Percentiles rank a stretch among this genome's conserved stretches.
phyloP scores from a whole-genome alignment of 768 basidiomycete genomes.

The Suillus placidus region DNA sequence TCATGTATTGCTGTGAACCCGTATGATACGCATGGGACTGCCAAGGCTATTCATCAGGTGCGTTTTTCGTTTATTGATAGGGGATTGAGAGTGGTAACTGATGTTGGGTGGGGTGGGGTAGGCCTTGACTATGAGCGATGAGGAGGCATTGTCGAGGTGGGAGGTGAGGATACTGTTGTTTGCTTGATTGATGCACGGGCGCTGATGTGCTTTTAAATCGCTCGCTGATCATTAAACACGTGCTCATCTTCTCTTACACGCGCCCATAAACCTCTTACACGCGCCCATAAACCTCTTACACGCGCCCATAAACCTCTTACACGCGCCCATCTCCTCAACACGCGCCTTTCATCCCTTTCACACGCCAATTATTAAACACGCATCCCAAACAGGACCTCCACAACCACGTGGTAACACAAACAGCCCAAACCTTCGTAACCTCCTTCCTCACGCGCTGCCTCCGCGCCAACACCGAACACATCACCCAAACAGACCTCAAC shows the following conservation, averaged over 20 bases:
- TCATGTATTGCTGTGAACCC: constrained; percentile 88
- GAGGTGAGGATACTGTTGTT: constrained; percentile 46
- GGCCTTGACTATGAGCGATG: constrained; percentile 77
- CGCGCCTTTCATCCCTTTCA: not conserved
- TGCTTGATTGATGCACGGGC: not conserved
- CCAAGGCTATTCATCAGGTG: constrained; percentile 69
- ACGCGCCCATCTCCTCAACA: not conserved
- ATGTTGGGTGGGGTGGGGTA: constrained; percentile 8
- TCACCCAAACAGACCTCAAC: constrained; percentile 30
- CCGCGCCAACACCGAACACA: constrained; percentile 73
- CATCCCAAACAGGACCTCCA: constrained; percentile 60
- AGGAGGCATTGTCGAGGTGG: constrained; percentile 77
- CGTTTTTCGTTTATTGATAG: not conserved
- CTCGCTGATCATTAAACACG: not conserved
- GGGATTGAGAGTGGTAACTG: not conserved
- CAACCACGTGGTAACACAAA: constrained; percentile 84
- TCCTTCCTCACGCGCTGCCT: constrained; percentile 77
- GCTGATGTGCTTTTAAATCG: not conserved
- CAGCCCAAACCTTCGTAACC: constrained; percentile 80
- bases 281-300: not conserved
- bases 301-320: not conserved
- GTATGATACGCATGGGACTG: constrained; percentile 83
- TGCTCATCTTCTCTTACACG: not conserved
- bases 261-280: not conserved
- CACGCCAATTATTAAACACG: not conserved